Evolutionary conservation across 352 stramenopile genomes (phyloP).

Genomic region (Pythium dissotocum): DNA sequence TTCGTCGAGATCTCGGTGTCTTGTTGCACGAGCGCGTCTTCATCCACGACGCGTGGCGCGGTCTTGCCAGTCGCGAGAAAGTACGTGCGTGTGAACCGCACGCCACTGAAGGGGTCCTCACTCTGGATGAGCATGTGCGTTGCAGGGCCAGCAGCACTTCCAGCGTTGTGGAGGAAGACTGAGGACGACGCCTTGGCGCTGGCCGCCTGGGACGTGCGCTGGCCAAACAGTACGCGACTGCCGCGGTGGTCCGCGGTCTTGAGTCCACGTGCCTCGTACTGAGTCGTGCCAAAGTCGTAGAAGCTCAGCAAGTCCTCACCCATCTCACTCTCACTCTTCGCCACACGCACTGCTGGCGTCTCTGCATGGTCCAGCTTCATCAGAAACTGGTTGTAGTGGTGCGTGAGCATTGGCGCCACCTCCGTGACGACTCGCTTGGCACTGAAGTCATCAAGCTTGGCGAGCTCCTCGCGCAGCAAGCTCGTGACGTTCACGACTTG

Average conservation of each 20-base stretch:
- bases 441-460: constrained; percentile 54
- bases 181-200: constrained; percentile 36
- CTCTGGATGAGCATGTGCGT: constrained; percentile 70
- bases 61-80: constrained; percentile 64
- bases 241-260: constrained; percentile 33
- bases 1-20: constrained; percentile 16
- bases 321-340: constrained; percentile 54
- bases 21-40: constrained; percentile 57
- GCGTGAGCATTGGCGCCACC: constrained; percentile 47
- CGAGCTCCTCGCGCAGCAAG: constrained; percentile 39
- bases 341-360: constrained; percentile 36
- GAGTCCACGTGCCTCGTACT: constrained; percentile 49
- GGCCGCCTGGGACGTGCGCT: constrained; percentile 34
- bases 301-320: constrained; percentile 73
- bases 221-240: constrained; percentile 62
- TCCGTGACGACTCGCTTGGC: constrained; percentile 53
- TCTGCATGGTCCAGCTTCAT: constrained; percentile 70
- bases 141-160: constrained; percentile 24
- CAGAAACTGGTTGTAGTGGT: constrained; percentile 71
- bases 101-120: constrained; percentile 72
- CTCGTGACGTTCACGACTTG: constrained; percentile 54
- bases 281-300: constrained; percentile 81
- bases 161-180: constrained; percentile 39
- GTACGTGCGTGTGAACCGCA: constrained; percentile 64
- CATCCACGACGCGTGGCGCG: constrained; percentile 50